phyloP scores from a whole-genome alignment of 2,329 filamentous ascomycete genomes.

The Cladosporium sp. region DNA sequence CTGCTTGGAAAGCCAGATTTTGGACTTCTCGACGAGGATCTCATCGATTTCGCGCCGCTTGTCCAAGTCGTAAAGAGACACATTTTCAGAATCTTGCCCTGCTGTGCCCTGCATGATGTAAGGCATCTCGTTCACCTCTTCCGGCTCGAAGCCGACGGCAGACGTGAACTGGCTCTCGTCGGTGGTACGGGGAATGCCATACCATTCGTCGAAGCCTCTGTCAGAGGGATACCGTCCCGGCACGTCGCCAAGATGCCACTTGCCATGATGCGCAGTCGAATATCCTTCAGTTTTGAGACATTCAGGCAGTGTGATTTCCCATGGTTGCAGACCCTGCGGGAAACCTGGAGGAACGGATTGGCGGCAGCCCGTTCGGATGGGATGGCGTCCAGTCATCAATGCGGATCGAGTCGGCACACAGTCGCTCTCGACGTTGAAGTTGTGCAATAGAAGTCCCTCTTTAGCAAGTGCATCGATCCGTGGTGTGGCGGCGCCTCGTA shows the following conservation, averaged over 20 bases:
- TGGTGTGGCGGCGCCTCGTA: not conserved
- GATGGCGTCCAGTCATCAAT: not conserved
- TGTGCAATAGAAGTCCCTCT: not conserved
- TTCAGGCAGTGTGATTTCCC: not conserved
- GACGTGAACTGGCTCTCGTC: conserved; percentile 37
- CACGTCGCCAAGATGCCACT: conserved; percentile 37
- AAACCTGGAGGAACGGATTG: not conserved
- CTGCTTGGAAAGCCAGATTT: conserved; percentile 17
- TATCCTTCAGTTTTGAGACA: not conserved
- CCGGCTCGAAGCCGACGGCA: conserved; percentile 29
- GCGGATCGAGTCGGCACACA: not conserved
- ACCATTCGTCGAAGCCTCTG: conserved; percentile 37
- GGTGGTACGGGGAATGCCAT: conserved; percentile 35
- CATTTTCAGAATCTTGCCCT: conserved; percentile 26
- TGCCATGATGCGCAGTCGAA: conserved; percentile 26
- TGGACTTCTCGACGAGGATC: conserved; percentile 31
- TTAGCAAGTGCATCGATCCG: not conserved
- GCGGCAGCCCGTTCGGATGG: not conserved
- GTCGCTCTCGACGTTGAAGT: not conserved
- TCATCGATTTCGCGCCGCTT: conserved; percentile 30
- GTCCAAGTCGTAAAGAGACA: conserved; percentile 33
- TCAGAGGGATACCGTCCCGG: conserved; percentile 35
- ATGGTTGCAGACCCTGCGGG: not conserved
- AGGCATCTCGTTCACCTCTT: conserved; percentile 30
- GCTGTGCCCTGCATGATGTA: conserved; percentile 34